Conservation (phyloP, 176 grass and related monocot genomes). For the Avena sativa region DNA sequence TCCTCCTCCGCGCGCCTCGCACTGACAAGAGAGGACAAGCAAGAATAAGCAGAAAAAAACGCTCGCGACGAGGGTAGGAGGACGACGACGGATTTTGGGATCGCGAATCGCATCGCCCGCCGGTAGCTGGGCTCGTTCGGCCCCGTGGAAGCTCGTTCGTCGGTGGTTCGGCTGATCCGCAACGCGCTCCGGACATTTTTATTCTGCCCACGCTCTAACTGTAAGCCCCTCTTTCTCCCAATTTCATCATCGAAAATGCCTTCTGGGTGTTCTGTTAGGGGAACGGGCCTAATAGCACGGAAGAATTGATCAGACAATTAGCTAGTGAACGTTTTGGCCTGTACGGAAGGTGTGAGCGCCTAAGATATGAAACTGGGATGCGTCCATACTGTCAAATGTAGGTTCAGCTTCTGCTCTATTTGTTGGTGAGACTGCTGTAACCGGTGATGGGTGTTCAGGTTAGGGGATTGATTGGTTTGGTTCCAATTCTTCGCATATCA, state of each 20-base stretch:
- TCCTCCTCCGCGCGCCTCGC: neutral
- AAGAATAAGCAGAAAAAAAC: neutral
- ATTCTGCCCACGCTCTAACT: neutral
- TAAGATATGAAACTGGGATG: neutral
- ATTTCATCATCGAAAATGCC: neutral
- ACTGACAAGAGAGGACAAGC: neutral
- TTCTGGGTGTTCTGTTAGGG: neutral
- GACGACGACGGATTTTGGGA: slow-evolving; percentile 22
- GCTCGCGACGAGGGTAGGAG: slow-evolving; percentile 9
- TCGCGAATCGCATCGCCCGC: slow-evolving; percentile 25
- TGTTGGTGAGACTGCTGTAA: neutral
- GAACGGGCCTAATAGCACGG: neutral
- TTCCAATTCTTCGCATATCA: neutral
- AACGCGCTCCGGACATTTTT: neutral
- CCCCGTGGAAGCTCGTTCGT: slow-evolving; percentile 36
- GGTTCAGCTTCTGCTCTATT: neutral
- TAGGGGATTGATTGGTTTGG: neutral
- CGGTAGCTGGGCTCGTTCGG: slow-evolving; percentile 35
- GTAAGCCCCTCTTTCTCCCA: slow-evolving; percentile 26
- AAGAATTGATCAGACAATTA: neutral
- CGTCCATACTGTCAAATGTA: neutral
- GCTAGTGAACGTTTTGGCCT: neutral
- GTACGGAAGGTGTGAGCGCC: neutral
- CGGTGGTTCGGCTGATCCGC: slow-evolving; percentile 37
- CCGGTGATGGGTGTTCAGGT: neutral